Base-by-base conservation (phyloP, 176 grass and related monocot species). In the Juncus effusus region DNA sequence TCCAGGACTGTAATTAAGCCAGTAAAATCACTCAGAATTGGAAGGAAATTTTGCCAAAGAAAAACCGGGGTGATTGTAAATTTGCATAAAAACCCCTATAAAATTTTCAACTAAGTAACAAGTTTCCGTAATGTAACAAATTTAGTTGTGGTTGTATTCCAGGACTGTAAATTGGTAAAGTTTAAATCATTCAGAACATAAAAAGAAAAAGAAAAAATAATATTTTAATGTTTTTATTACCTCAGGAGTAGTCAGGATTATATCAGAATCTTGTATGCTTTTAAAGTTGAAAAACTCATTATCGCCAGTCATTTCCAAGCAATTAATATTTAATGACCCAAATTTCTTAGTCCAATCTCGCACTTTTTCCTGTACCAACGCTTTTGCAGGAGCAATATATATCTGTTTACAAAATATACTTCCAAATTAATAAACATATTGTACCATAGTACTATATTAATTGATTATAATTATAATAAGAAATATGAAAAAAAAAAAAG, bases 301-400 rank as follows among this genome's bases (percentile, higher is more conserved):
- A 69, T 97, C 93, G 61, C 88, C 80, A 42, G 93, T 97, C 85
- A 97, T 92, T 77, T 97, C 93, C 80, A 97, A 82, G 72, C 93
- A 97, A 42, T 61, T 86, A 65, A 97, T 86, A 6, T 79, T 87
- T 62, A 87, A 60, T 6, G 82, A 62, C 58, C 80, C 64, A 56
- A 97, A 60, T 79, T 92, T 97, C 60, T 64, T 56, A 4, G 45
- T 84, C 88, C 93, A 97, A 61, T 96, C 93, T 40, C 88, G 87
- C 51, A 86, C 80, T 73, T 89, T 96, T 73, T 96, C 93, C 71
- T 96, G 93, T 53, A 96, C 93, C 76, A 96, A 42, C 1, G 87
- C 93, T 67, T 91, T 96, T 56, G 88, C 83, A 61, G 93, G 93
- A 63, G 93, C 93, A 69, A 96, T 84, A 75, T 96, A 96, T 61